Base-by-base conservation (phyloP, 2,329 filamentous ascomycete genomes). In the Diaporthe longicolla region DNA sequence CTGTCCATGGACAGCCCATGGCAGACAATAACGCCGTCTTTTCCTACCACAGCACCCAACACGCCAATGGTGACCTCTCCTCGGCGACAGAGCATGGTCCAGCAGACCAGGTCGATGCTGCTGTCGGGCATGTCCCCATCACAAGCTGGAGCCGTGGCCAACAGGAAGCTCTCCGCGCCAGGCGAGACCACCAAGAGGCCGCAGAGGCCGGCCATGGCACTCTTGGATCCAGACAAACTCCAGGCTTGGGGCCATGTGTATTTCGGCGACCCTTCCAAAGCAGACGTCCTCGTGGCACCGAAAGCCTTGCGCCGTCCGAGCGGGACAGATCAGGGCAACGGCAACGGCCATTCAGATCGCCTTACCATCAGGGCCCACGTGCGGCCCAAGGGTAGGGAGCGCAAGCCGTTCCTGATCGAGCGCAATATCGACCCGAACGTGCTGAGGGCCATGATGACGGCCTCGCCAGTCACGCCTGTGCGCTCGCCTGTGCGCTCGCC, bases 391-490 rank as follows among this genome's bases (percentile, higher is more conserved):
- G 78, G 79, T 24, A 79, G 82, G 6, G 83, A 85, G 2, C 81
- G 84, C 24, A 83, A 84, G 63, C 82, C 88, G 1, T 86, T 89
- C 76, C 77, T 87, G 0, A 82, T 91, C 24, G 83, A 85, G 76
- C 84, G 88, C 40, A 84, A 83, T 24, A 88, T 91, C 74, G 83
- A 90, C 74, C 80, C 90, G 19, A 82, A 85, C 35, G 82, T 85
- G 74, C 79, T 90, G 13, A 83, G 85, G 59, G 82, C 84, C 11
- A 87, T 85, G 0, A 81, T 89, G n/a, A 21, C 45, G 15, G 84
- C 85, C 2, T 81, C 84, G 4, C 80, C 77, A 17, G 55, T 74
- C 8, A 74, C 78, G 10, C 48, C 48, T 11, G 48, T 52, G 45
- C 45, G 45, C 45, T n/a, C 45, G 35, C 72, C 73, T 21, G 74